Evolutionary conservation across 164 flowering plant genomes (phyloP).

Genomic region (Magnolia officinalis): DNA sequence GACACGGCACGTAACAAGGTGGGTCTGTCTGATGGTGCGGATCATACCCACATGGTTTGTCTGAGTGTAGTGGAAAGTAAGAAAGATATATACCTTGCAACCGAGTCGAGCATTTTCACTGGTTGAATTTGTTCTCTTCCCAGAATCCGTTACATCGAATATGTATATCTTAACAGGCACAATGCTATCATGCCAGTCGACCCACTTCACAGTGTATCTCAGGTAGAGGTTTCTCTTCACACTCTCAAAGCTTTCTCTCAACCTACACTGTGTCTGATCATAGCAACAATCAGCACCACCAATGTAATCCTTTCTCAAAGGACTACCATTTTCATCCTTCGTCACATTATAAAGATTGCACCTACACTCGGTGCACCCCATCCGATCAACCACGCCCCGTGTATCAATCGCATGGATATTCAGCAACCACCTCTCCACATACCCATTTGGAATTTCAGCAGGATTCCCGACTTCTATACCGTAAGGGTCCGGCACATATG

Average conservation of each 20-base stretch:
- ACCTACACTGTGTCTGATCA: conserved; percentile 29
- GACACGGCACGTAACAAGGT: no score
- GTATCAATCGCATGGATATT: conserved; percentile 96
- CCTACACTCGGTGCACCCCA: conserved; percentile 87
- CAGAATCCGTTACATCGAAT: conserved; percentile 75
- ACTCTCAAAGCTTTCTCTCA: conserved; percentile 23
- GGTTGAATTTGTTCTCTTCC: conserved; percentile 30
- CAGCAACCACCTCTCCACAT: conserved; percentile 73
- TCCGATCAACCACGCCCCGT: conserved; percentile 63
- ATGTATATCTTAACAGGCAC: conserved; percentile 79
- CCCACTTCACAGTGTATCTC: conserved; percentile 75
- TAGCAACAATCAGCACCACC: conserved; percentile 81
- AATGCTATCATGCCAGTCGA: conserved; percentile 62
- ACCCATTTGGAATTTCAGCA: conserved; percentile 54
- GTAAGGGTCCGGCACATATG: conserved; percentile 74
- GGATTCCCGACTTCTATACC: conserved; percentile 83
- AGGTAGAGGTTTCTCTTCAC: conserved; percentile 51
- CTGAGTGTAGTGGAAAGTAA: not conserved
- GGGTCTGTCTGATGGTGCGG: no score
- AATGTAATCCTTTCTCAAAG: conserved; percentile 21
- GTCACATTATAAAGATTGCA: conserved; percentile 82
- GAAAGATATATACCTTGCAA: conserved; percentile 40
- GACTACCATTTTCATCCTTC: conserved; percentile 34
- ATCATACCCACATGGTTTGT: no score
- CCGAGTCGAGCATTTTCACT: conserved; percentile 14